Evolutionary conservation across 768 basidiomycete species (phyloP).

Genomic region (Dentipellis fragilis): DNA sequence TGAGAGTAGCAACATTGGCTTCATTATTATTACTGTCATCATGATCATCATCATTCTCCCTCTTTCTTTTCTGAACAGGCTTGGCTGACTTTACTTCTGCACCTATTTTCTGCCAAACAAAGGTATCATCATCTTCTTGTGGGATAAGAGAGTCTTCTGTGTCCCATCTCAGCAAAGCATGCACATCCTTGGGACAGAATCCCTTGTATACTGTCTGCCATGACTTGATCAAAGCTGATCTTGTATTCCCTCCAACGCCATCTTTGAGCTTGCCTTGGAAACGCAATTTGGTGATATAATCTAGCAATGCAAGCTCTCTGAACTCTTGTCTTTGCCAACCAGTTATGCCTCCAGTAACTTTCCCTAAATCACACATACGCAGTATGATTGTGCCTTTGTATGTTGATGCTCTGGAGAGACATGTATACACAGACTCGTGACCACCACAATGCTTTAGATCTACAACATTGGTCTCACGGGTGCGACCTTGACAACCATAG

Average conservation of each 20-base stretch:
- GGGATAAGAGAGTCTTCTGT: neutral
- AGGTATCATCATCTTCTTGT: neutral
- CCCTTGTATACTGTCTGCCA: neutral
- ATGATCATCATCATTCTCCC: neutral
- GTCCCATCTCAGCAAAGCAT: conserved; percentile 1
- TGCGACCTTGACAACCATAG: conserved; percentile 15
- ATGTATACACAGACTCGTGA: conserved; percentile 16
- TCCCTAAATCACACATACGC: conserved; percentile 2
- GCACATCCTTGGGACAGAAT: conserved; percentile 1
- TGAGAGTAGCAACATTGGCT: neutral
- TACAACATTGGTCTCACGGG: conserved; percentile 9
- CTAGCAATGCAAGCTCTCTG: conserved; percentile 6
- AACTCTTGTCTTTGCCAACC: conserved; percentile 14
- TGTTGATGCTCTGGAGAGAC: conserved; percentile 12
- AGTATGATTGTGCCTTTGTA: conserved; percentile 11
- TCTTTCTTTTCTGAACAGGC: neutral
- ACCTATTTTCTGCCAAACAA: neutral
- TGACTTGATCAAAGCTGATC: neutral
- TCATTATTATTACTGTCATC: neutral
- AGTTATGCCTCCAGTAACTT: conserved; percentile 6
- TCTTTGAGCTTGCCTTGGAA: neutral
- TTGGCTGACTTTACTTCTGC: neutral
- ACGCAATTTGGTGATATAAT: conserved; percentile 5
- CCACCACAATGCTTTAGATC: conserved; percentile 7
- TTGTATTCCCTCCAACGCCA: neutral